These are phyloP conservation scores for Rhizopus arrhizus DNA, from an alignment of 371 early-diverging fungal species.

Conservation along the genomic window DNA sequence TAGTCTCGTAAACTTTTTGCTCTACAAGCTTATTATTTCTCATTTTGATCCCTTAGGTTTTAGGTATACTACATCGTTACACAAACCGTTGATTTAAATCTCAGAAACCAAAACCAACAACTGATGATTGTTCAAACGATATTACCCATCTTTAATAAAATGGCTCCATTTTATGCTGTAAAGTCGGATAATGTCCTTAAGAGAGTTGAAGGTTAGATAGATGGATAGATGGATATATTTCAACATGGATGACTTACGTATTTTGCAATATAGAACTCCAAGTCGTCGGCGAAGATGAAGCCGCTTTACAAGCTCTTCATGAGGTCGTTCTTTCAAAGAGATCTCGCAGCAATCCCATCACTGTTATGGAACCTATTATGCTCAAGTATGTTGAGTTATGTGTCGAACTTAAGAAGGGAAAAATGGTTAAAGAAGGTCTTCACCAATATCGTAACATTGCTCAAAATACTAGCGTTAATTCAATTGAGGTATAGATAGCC, in stretches of 20 bases:
- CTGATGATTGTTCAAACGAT: too few species aligned
- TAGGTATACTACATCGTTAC: too few species aligned
- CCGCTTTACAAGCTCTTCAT: slow-evolving; percentile 89
- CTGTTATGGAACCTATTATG: slow-evolving; percentile 89
- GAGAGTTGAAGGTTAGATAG: slow-evolving; percentile 51
- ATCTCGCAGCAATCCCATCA: slow-evolving; percentile 77
- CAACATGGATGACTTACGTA: not conserved
- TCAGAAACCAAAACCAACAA: too few species aligned
- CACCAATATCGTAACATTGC: slow-evolving; percentile 97
- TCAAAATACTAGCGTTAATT: slow-evolving; percentile 89
- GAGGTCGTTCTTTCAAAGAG: slow-evolving; percentile 90
- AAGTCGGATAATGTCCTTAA: slow-evolving; percentile 57
- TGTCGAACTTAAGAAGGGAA: slow-evolving; percentile 58
- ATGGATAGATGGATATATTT: slow-evolving; percentile 32
- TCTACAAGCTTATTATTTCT: too few species aligned
- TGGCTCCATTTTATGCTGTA: slow-evolving; percentile 55
- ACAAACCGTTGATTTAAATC: too few species aligned
- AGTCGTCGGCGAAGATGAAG: slow-evolving; percentile 77
- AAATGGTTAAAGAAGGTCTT: slow-evolving; percentile 82
- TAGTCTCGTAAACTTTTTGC: too few species aligned
- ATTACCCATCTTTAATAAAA: slow-evolving; percentile 6
- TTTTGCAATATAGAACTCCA: slow-evolving; percentile 13
- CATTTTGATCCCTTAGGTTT: too few species aligned
- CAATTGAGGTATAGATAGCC: slow-evolving; percentile 95
- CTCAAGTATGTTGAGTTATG: slow-evolving; percentile 83